Conservation (phyloP, 768 basidiomycete genomes). For the Paxillus involutus region DNA sequence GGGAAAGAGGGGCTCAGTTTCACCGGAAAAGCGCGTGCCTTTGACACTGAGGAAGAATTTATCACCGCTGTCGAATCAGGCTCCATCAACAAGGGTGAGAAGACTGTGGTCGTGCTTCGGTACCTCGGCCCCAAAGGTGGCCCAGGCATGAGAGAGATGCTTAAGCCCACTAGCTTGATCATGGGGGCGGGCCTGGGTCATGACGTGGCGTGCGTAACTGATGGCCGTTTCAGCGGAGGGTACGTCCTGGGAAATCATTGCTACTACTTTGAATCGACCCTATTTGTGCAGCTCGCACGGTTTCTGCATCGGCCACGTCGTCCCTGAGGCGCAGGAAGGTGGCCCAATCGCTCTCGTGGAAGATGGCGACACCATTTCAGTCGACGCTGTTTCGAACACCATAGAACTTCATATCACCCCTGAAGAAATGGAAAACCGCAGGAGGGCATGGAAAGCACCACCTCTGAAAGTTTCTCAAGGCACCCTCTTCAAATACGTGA, state of each 20-base stretch:
- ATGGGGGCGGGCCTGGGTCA: slow-evolving; percentile 97
- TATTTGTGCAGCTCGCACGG: slow-evolving; percentile 74
- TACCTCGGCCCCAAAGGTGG: slow-evolving; percentile 98
- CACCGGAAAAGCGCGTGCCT: slow-evolving; percentile 88
- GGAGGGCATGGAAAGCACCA: slow-evolving; percentile 76
- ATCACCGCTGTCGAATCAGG: slow-evolving; percentile 85
- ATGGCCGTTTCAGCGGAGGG: slow-evolving; percentile 98
- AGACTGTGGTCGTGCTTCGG: slow-evolving; percentile 92
- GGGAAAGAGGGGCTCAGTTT: slow-evolving; percentile 92
- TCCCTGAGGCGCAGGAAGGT: slow-evolving; percentile 93
- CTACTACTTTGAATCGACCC: slow-evolving; percentile 13
- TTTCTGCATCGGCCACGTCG: slow-evolving; percentile 96
- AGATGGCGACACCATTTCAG: slow-evolving; percentile 84
- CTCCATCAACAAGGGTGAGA: slow-evolving; percentile 90
- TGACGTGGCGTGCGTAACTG: slow-evolving; percentile 96
- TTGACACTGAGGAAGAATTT: slow-evolving; percentile 89
- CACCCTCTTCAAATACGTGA: slow-evolving; percentile 87
- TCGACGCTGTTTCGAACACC: slow-evolving; percentile 86
- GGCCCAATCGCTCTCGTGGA: slow-evolving; percentile 89
- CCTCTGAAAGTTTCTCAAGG: slow-evolving; percentile 83
- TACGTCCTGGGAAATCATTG: slow-evolving; percentile 41
- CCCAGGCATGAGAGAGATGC: slow-evolving; percentile 99
- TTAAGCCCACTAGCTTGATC: slow-evolving; percentile 95
- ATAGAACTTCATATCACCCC: slow-evolving; percentile 75
- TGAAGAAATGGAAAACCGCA: slow-evolving; percentile 76